Conservation (phyloP, 1,284 basidiomycete genomes). For the Malassezia equina region DNA sequence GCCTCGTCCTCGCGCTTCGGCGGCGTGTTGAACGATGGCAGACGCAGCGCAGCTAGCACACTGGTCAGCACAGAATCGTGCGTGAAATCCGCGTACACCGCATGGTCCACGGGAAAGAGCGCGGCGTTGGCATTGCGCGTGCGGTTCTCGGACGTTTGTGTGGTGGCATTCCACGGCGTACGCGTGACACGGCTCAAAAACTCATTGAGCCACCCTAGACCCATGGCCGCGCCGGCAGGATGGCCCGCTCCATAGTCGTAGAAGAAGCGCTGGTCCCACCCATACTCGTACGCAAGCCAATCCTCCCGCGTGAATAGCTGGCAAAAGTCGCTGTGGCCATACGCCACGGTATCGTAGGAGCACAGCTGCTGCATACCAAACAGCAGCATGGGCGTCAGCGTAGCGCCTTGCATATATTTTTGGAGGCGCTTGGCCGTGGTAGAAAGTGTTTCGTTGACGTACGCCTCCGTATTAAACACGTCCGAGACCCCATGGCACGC, state of each 20-base stretch:
- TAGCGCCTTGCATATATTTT: constrained; percentile 20
- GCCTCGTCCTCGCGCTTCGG: constrained; percentile 15
- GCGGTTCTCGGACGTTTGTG: constrained; percentile 39
- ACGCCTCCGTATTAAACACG: constrained; percentile 11
- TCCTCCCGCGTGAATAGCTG: constrained; percentile 77
- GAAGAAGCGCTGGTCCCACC: constrained; percentile 52
- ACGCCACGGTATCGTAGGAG: constrained; percentile 60
- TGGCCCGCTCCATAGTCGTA: constrained; percentile 65
- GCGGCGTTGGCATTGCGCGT: constrained; percentile 29
- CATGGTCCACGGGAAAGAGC: constrained; percentile 36
- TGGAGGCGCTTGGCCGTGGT: constrained; percentile 35
- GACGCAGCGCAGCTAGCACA: constrained; percentile 30
- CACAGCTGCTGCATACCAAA: constrained; percentile 43
- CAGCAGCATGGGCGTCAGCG: constrained; percentile 23
- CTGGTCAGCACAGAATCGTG: constrained; percentile 41
- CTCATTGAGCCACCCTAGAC: constrained; percentile 64
- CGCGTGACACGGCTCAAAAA: constrained; percentile 29
- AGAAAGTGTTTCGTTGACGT: constrained; percentile 35
- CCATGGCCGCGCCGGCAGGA: constrained; percentile 66
- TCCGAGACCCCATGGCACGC: constrained; percentile 23
- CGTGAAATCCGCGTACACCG: constrained; percentile 44
- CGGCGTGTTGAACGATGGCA: constrained; percentile 22
- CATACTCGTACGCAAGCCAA: constrained; percentile 77
- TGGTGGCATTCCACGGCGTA: constrained; percentile 19
- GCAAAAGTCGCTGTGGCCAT: constrained; percentile 83